These are phyloP conservation scores for Zygosaccharomyces bisporus DNA, from an alignment of 805 yeast genomes.

Conservation along the genomic window DNA sequence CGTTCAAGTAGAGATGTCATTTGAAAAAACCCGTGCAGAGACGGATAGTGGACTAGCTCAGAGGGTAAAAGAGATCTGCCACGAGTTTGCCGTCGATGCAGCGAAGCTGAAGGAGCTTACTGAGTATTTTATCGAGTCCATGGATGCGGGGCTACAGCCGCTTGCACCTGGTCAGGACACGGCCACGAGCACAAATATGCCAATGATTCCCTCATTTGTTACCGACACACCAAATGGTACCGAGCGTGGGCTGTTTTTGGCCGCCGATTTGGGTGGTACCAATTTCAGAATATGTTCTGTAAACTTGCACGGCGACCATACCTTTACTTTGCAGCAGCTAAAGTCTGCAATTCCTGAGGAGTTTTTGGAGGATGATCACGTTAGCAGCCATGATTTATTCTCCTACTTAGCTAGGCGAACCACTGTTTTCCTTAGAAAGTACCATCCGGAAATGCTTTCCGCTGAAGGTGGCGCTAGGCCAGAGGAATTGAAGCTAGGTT, in stretches of 20 bases:
- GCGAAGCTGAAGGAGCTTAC: conserved; percentile 34
- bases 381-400: conserved; percentile 63
- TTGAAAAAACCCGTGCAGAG: conserved; percentile 29
- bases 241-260: conserved; percentile 77
- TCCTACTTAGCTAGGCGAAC: conserved; percentile 71
- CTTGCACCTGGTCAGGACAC: conserved; percentile 23
- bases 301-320: conserved; percentile 66
- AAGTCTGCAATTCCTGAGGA: conserved; percentile 78
- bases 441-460: conserved; percentile 50
- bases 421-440: conserved; percentile 56
- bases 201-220: conserved; percentile 93
- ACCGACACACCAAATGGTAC: conserved; percentile 81
- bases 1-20: conserved; percentile 25
- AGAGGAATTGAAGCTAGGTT: conserved; percentile 65
- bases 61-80: conserved; percentile 29
- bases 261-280: conserved; percentile 96
- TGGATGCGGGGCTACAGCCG: conserved; percentile 53
- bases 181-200: conserved; percentile 48
- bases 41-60: conserved; percentile 21
- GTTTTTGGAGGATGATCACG: conserved; percentile 53
- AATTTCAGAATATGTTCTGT: conserved; percentile 94
- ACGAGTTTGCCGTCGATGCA: conserved; percentile 26
- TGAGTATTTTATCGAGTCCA: conserved; percentile 53
- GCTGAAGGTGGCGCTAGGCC: conserved; percentile 30
- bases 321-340: conserved; percentile 71